These are phyloP conservation scores for Kazachstania sp. DNA, from an alignment of 1,139 yeast genomes.

Conservation along the genomic window DNA sequence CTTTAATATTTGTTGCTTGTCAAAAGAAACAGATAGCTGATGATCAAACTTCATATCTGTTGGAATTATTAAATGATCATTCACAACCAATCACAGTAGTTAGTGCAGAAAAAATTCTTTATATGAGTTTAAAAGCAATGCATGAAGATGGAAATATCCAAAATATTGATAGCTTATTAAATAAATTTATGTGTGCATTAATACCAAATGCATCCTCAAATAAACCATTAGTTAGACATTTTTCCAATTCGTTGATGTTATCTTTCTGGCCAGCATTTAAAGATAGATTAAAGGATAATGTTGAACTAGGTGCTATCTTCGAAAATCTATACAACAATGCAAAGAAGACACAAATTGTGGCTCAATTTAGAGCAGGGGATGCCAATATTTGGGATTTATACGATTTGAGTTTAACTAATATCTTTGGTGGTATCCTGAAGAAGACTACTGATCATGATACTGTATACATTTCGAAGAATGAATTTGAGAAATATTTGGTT, in stretches of 20 bases:
- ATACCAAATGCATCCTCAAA: constrained; percentile 75
- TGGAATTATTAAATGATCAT: constrained; percentile 29
- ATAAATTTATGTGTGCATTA: constrained; percentile 32
- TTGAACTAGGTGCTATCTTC: constrained; percentile 23
- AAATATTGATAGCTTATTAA: constrained; percentile 19
- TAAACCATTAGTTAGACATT: constrained; percentile 74
- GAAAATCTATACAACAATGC: constrained; percentile 29
- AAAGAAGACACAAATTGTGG: constrained; percentile 43
- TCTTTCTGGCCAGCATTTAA: constrained; percentile 39
- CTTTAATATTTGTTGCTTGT: constrained; percentile 33
- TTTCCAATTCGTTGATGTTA: constrained; percentile 65
- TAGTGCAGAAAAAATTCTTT: constrained; percentile 53
- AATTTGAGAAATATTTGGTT: constrained; percentile 34
- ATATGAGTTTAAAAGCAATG: constrained; percentile 42
- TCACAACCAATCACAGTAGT: constrained; percentile 48
- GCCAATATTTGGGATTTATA: constrained; percentile 67
- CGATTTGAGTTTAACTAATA: constrained; percentile 55
- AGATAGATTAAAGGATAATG: constrained; percentile 8
- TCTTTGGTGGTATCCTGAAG: constrained; percentile 68
- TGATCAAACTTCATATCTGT: constrained; percentile 27
- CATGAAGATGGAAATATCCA: constrained; percentile 13
- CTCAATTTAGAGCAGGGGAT: constrained; percentile 68
- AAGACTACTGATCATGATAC: constrained; percentile 41
- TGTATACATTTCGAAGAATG: constrained; percentile 39
- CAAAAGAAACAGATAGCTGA: constrained; percentile 26